Evolutionary conservation across 257 asterid genomes (phyloP), one percentile per base, ranked within the genome.

Genomic region (Galeopsis tetrahit): DNA sequence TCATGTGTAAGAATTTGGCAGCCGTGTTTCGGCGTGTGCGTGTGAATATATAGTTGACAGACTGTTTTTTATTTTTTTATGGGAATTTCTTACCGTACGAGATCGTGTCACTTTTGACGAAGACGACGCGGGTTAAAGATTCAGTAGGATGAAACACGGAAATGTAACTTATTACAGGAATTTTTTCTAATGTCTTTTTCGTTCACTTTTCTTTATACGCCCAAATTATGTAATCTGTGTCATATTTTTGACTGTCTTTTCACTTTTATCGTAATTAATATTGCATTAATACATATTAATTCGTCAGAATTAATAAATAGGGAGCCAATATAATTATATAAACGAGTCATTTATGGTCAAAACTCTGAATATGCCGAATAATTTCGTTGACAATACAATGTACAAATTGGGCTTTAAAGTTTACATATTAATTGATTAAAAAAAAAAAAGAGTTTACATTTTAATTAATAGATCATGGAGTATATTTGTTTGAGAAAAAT

Each of bases 31-130:
- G 31, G 13, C 35, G 74, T 10, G 74, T 69, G 63, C 31, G 62
- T 35, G 56, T 42, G 75, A 4, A 39, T 70, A 63, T 77, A 70
- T 70, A 70, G 69, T 71, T 71, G 81, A 71, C 81, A 57, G 65
- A n/a, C n/a, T n/a, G n/a, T n/a, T n/a, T n/a, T 38, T 39, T 39
- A 0, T 39, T 39, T 7, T 39, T 7, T 39, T 39, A 38, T 38
- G 28, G 28, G 28, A 21, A 21, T 21, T 21, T 21, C 28, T 21
- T 21, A 21, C 28, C 28, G 28, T 21, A 21, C 28, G 28, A 21
- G 28, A 21, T 21, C 28, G 28, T 21, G 1, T 21, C 1, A 21
- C 28, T 21, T 21, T 21, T 21, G 28, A 1, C 1, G 28, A 0
- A 21, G 28, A 21, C 28, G 28, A 21, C 28, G 28, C 28, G 28